Evolutionary conservation across 2,329 filamentous ascomycete species (phyloP).

Genomic region (Ustulina deusta): DNA sequence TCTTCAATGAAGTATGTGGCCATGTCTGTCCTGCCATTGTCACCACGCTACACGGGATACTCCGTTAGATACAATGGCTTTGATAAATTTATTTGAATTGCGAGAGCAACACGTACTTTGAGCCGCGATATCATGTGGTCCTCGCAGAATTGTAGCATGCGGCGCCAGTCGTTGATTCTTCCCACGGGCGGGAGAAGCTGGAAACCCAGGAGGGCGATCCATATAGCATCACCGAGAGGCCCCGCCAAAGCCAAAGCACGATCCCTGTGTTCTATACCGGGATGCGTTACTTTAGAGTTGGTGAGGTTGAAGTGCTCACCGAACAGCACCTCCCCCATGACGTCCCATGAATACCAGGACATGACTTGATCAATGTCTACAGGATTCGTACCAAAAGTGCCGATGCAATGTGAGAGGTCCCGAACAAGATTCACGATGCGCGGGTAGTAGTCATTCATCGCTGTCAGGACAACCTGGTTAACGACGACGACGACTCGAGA

Average conservation of each 20-base stretch:
- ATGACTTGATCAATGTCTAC: constrained; percentile 39
- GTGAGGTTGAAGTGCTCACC: constrained; percentile 38
- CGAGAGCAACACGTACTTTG: constrained; percentile 26
- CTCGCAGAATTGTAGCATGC: constrained; percentile 41
- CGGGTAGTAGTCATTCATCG: constrained; percentile 40
- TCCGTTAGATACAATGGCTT: constrained; percentile 6
- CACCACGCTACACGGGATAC: constrained; percentile 30
- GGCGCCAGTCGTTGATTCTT: constrained; percentile 37
- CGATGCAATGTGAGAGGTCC: constrained; percentile 35
- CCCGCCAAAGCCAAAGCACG: constrained; percentile 38
- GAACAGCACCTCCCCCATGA: constrained; percentile 42
- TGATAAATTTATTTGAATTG: neutral
- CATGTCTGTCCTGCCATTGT: constrained; percentile 36
- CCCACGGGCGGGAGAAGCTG: constrained; percentile 34
- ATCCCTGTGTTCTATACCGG: constrained; percentile 36
- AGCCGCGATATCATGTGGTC: constrained; percentile 36
- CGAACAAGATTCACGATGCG: constrained; percentile 33
- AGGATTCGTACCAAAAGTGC: constrained; percentile 12
- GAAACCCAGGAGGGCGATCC: constrained; percentile 41
- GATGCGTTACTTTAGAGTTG: constrained; percentile 28
- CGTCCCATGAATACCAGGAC: constrained; percentile 42
- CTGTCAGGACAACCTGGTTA: constrained; percentile 22
- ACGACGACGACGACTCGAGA: neutral
- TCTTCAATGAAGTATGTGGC: constrained; percentile 41
- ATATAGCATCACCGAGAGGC: constrained; percentile 38